Evolutionary conservation across 1,139 yeast genomes (phyloP), one percentile per base, ranked within the genome.

Genomic region (Kodamaea arcana): DNA sequence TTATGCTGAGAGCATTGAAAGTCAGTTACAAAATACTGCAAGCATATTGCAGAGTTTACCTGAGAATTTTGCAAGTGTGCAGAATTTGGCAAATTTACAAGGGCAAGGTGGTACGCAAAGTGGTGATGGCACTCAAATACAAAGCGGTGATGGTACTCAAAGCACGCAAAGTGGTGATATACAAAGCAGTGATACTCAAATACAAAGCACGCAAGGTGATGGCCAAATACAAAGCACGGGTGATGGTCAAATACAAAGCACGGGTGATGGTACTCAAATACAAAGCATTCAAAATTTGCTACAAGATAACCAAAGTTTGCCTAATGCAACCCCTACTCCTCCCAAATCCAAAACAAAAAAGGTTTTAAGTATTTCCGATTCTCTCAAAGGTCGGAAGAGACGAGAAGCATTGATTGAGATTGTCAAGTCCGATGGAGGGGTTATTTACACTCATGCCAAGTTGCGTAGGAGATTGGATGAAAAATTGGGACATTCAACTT

Each of bases 391-490:
- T 1, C 34, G 35, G 15, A 58, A 48, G 39, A 58, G 80, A 41
- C 50, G 74, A 27, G 47, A 48, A 3, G 58, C 50, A 12, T 40
- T 72, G 20, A 30, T 69, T 7, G 56, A 63, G 4, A 44, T 69
- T 1, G 56, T 73, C 3, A 60, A 64, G 32, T 61, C 58, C 20
- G 43, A 53, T 4, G 75, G 72, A 4, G 77, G 77, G n/a, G 69
- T 65, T 1, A 54, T 65, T 0, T 57, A 58, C 34, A 64, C 71
- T 10, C 54, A 62, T 10, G 50, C 52, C 7, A 55, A 54, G 12
- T 53, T 75, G 15, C 51, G 66, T 30, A 54, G 69, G 15, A 36
- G 42, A 9, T 42, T 75, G 13, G 75, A 75, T 32, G 50, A 52
- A 29, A 39, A 47, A 12, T 46, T 75, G 32, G 62, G 62, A 3